phyloP scores from a whole-genome alignment of 2,329 filamentous ascomycete species.

The Phialophora chinensis region DNA sequence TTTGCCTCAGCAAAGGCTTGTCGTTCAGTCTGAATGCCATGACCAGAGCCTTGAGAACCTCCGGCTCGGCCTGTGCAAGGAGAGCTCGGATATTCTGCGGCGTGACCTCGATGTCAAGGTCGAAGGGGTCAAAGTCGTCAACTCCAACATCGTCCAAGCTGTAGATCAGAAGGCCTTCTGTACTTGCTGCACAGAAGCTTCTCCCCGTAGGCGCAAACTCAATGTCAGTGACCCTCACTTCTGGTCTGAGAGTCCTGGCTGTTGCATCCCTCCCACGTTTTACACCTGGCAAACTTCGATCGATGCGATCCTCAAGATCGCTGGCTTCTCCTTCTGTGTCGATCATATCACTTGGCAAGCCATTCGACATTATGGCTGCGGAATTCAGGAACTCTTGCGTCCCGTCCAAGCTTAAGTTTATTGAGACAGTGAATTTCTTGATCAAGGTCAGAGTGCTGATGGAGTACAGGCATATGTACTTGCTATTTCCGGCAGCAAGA shows the following conservation, averaged over 20 bases:
- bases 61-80: conserved; percentile 72
- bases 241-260: conserved; percentile 74
- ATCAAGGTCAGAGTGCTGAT: conserved; percentile 87
- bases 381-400: conserved; percentile 98
- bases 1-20: conserved; percentile 75
- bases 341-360: conserved; percentile 74
- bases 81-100: conserved; percentile 82
- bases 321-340: conserved; percentile 88
- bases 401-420: conserved; percentile 93
- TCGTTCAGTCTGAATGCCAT: conserved; percentile 98
- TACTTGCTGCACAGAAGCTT: conserved; percentile 92
- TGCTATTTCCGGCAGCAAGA: conserved; percentile 92
- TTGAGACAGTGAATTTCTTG: conserved; percentile 93
- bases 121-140: conserved; percentile 87
- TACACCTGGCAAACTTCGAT: conserved; percentile 80
- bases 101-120: conserved; percentile 92
- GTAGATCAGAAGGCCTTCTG: conserved; percentile 92
- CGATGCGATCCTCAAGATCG: conserved; percentile 82
- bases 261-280: conserved; percentile 84
- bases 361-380: conserved; percentile 86
- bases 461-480: conserved; percentile 98
- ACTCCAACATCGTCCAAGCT: conserved; percentile 77
- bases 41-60: conserved; percentile 89
- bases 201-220: conserved; percentile 88
- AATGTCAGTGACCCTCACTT: conserved; percentile 82